Evolutionary conservation across 2,329 filamentous ascomycete genomes (phyloP), one percentile per base, ranked within the genome.

Genomic region (Aspergillus costaricaensis): DNA sequence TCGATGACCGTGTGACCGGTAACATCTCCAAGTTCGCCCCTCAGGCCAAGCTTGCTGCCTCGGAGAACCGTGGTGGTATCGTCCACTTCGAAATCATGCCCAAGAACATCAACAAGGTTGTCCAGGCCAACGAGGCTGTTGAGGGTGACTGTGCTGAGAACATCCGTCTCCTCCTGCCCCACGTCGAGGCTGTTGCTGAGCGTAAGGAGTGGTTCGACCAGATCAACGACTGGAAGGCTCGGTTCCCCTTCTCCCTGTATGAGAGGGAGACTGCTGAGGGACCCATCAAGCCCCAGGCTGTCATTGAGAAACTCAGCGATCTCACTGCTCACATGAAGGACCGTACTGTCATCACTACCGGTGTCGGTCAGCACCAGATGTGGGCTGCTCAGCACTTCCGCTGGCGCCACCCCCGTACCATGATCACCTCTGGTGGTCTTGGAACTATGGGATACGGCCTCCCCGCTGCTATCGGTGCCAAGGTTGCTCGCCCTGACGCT

Each of bases 91-190:
- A 98, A 76, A 94, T 99, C 71, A 90, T 98, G 89, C 94, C 95
- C 70, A 99, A 99, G 88, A 98, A 99, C 83, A 98, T 98, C 81
- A 98, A 98, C 87, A 99, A 98, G 85, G 93, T 98, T 44, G 90
- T 99, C 14, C 92, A 98, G 80, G 93, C 94, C 7, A 97, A 91
- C 44, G 92, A 97, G 80, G 94, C 95, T 49, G 89, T 98, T 17
- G 94, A 96, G 79, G 95, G 95, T 61, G 94, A 98, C 72, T 91
- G 96, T 30, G 88, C 88, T 2, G 81, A 88, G 17, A 98, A 96
- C 77, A 82, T 98, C 36, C 83, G 83, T 55, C 80, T 85, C 30
- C 87, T 98, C 55, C 71, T 98, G 38, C 93, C 94, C 10, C 82
- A 86, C 56, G 79, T 97, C 21, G 78, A 91, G 56, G 67, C 81